Percentiles rank a stretch among this genome's conserved stretches.
Evolutionary conservation across 2,329 filamentous ascomycete genomes (phyloP).

Genomic region (Epichloe baconii): DNA sequence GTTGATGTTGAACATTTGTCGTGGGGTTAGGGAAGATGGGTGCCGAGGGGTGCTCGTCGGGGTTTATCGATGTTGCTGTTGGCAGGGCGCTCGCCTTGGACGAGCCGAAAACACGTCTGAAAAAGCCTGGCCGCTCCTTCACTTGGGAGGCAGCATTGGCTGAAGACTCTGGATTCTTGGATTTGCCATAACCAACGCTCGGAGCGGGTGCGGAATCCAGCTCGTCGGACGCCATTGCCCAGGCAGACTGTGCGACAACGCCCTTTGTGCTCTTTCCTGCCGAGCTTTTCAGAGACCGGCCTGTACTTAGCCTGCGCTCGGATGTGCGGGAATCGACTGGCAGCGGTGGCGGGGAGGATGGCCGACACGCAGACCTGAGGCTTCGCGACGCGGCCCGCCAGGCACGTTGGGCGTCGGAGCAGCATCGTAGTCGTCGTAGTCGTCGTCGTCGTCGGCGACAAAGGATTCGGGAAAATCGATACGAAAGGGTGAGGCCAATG

Average conservation of each 20-base stretch:
- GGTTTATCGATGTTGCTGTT: background rate
- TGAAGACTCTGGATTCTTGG: conserved; percentile 39
- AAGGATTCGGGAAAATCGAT: conserved; percentile 36
- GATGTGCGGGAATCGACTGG: conserved; percentile 25
- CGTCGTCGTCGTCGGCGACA: conserved; percentile 33
- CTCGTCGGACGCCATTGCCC: conserved; percentile 22
- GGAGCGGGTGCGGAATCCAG: conserved; percentile 44
- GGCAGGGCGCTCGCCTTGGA: conserved; percentile 35
- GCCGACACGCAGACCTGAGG: conserved; percentile 19
- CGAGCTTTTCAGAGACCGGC: conserved; percentile 40
- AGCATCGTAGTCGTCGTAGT: conserved; percentile 57
- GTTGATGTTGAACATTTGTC: conserved; percentile 28
- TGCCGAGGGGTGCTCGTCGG: conserved; percentile 4
- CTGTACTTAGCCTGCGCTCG: conserved; percentile 43
- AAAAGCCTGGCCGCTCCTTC: conserved; percentile 76
- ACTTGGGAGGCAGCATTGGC: conserved; percentile 28
- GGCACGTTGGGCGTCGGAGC: conserved; percentile 79
- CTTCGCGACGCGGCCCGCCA: conserved; percentile 53
- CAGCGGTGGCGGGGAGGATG: conserved; percentile 27
- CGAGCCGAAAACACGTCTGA: conserved; percentile 79
- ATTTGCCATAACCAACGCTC: conserved; percentile 45
- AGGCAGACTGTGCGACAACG: conserved; percentile 9
- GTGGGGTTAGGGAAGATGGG: conserved; percentile 20
- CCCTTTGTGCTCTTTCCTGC: conserved; percentile 20
- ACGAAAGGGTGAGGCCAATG: conserved; percentile 27